Percentiles rank a stretch among this genome's conserved stretches.
Evolutionary conservation across 2,329 filamentous ascomycete genomes (phyloP).

Genomic region (Penicillium sp.): DNA sequence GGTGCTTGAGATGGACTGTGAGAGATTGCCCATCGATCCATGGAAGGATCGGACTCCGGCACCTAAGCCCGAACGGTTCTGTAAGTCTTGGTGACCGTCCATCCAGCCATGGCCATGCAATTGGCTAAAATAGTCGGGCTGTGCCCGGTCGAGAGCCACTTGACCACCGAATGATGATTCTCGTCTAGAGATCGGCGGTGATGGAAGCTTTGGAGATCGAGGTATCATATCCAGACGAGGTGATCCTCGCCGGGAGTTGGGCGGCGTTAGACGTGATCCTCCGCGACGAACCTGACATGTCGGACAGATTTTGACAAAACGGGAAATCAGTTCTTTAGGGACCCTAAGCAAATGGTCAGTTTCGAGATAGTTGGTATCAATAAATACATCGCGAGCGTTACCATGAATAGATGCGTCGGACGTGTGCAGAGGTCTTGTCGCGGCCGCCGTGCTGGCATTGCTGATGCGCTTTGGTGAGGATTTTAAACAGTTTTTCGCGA

Average conservation of each 20-base stretch:
- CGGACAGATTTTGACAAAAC: constrained; percentile 52
- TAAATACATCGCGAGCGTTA: constrained; percentile 24
- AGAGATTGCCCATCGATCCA: constrained; percentile 21
- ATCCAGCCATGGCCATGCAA: constrained; percentile 30
- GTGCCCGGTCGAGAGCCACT: constrained; percentile 25
- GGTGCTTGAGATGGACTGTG: constrained; percentile 26
- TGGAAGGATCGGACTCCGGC: constrained; percentile 25
- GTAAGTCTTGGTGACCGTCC: constrained; percentile 26
- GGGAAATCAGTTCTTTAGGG: constrained; percentile 52
- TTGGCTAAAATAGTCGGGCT: constrained; percentile 31
- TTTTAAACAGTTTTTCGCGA: constrained; percentile 52
- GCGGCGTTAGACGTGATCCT: constrained; percentile 41
- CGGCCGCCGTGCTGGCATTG: constrained; percentile 53
- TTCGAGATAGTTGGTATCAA: not conserved
- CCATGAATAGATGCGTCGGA: constrained; percentile 52
- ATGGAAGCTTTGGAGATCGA: constrained; percentile 37
- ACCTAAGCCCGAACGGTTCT: constrained; percentile 22
- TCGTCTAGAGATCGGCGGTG: constrained; percentile 36
- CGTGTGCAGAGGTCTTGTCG: constrained; percentile 53
- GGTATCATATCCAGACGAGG: constrained; percentile 34
- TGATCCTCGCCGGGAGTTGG: constrained; percentile 41
- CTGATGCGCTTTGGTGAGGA: constrained; percentile 50
- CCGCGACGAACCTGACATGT: constrained; percentile 50
- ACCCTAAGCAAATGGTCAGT: constrained; percentile 39
- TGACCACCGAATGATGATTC: constrained; percentile 35